Conservation (phyloP, 306 rosid genomes). For the Fragaria iinumae region DNA sequence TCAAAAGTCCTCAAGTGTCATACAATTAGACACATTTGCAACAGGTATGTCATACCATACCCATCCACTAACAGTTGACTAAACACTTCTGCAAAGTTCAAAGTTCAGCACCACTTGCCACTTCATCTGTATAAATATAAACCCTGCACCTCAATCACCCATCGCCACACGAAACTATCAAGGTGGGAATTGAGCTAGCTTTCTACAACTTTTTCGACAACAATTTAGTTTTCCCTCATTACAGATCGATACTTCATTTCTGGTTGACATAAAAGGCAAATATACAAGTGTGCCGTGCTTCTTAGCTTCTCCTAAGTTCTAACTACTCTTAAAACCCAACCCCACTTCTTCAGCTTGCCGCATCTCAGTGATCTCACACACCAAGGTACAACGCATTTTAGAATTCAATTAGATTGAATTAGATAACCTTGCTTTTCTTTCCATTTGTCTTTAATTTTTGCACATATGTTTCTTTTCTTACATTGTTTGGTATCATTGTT, state of each 20-base stretch:
- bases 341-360: conserved; percentile 9
- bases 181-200: not conserved
- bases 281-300: not conserved
- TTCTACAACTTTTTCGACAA: conserved; percentile 6
- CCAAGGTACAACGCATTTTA: not conserved
- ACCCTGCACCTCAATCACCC: not conserved
- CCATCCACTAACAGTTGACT: not conserved
- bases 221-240: not conserved
- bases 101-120: not conserved
- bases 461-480: not conserved
- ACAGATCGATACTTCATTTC: not conserved
- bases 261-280: conserved; percentile 3
- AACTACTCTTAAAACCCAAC: not conserved
- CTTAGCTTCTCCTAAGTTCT: not conserved
- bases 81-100: not conserved
- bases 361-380: conserved; percentile 7
- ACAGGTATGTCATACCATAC: too few species aligned
- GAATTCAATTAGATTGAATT: too few species aligned
- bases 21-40: too few species aligned
- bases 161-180: conserved; percentile 16
- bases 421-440: not conserved
- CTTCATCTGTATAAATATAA: conserved; percentile 12
- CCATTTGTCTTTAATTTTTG: not conserved
- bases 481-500: not conserved
- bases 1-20: too few species aligned